Base-by-base conservation (phyloP, 352 stramenopile species). In the Globisporangium viniferum region DNA sequence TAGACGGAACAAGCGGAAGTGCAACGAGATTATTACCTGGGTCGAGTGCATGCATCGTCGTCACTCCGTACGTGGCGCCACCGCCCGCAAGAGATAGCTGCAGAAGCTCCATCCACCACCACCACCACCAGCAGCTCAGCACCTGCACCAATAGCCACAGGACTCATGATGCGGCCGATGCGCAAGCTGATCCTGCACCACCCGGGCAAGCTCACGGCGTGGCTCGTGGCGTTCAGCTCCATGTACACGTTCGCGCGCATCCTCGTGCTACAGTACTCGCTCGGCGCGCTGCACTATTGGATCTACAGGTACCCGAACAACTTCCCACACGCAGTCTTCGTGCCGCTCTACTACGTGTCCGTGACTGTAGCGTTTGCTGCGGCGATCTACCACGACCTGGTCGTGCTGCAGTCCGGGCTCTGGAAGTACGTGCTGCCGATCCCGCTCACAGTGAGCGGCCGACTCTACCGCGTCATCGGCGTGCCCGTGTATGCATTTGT, bases 241-340 rank as follows among this genome's bases (percentile, higher is more conserved):
- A 80, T 90, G 71, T 93, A 91, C 72, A 82, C 74, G 33, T 94
- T 88, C 66, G 81, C 84, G 53, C 79, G 81, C 56, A 77, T 94
- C n/a, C 68, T 93, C 64, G 70, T 75, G 59, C 59, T 88, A n/a
- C 82, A 92, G 51, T 78, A 81, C 62, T 27, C 65, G 8, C 59
- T 90, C 24, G 82, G 76, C 41, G 78, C 77, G 10, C 31, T 82
- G 20, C 80, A 81, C 55, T 76, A 85, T 66, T 80, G 73, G 44
- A 87, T 90, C 57, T 63, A 80, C 39, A 72, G 76, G 22, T 86
- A 87, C 56, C 76, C 79, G 14, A 81, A 75, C 63, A 88, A 82
- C 59, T 88, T 90, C 64, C 80, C 79, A 33, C 80, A 79, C 33
- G 72, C 59, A 0, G 76, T 91, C 44, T 82, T 87, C 66, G 39